Evolutionary conservation across 108 stramenopile genomes (phyloP).

Genomic region (Bacterosira constricta): DNA sequence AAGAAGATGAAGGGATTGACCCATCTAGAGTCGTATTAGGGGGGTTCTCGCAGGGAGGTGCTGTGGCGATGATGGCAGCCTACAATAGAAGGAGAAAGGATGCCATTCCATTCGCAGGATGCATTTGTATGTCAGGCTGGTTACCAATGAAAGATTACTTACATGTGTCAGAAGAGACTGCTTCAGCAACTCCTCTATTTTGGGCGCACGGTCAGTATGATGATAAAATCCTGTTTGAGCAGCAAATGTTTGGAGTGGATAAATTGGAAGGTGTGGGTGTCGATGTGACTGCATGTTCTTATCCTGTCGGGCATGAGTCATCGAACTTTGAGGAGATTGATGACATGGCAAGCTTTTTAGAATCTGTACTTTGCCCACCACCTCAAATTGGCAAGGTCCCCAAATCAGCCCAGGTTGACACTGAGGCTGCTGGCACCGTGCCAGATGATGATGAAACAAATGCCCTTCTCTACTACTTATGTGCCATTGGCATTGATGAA

Average conservation of each 20-base stretch:
- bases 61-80: constrained; percentile 48
- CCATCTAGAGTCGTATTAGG: constrained; percentile 41
- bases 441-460: constrained; percentile 24
- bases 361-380: constrained; percentile 14
- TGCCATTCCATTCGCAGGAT: constrained; percentile 48
- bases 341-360: constrained; percentile 45
- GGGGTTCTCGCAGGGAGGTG: constrained; percentile 55
- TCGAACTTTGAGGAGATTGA: constrained; percentile 50
- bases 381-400: not conserved
- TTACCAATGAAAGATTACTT: constrained; percentile 49
- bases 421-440: constrained; percentile 1
- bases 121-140: constrained; percentile 47
- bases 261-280: constrained; percentile 41
- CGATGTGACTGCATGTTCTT: constrained; percentile 34
- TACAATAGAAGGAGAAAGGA: constrained; percentile 38
- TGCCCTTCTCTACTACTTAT: constrained; percentile 41
- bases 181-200: constrained; percentile 39
- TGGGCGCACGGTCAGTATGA: constrained; percentile 53
- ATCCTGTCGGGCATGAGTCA: constrained; percentile 52
- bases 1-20: constrained; percentile 48
- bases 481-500: constrained; percentile 15
- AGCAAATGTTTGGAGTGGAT: constrained; percentile 48
- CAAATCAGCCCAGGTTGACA: constrained; percentile 11
- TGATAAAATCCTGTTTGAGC: constrained; percentile 56
- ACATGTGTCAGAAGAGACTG: constrained; percentile 28